Evolutionary conservation across 495 filamentous ascomycete species (phyloP).

Genomic region (Aspergillus mulundensis): DNA sequence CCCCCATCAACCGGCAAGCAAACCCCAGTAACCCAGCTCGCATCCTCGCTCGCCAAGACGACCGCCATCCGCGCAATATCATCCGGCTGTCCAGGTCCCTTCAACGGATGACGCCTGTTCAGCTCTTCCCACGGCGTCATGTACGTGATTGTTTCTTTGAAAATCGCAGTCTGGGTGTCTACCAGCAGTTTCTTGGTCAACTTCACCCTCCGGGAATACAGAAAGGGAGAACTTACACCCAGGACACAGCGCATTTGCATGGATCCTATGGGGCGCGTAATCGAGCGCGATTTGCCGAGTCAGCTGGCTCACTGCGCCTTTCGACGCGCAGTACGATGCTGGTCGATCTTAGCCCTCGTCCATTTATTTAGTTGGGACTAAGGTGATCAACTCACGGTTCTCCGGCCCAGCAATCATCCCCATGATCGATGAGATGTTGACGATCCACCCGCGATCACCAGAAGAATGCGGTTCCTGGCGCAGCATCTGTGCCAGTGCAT

Average conservation of each 20-base stretch:
- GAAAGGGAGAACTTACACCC: constrained; percentile 34
- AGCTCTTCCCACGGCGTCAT: constrained; percentile 11
- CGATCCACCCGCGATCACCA: constrained; percentile 50
- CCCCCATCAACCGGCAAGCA: constrained; percentile 46
- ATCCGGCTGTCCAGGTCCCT: constrained; percentile 37
- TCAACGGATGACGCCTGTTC: constrained; percentile 30
- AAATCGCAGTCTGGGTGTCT: constrained; percentile 28
- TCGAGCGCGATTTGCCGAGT: constrained; percentile 48
- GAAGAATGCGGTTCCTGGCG: constrained; percentile 36
- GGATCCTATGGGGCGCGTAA: constrained; percentile 46
- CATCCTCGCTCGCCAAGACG: constrained; percentile 48
- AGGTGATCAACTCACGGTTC: constrained; percentile 7
- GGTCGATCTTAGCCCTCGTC: no score
- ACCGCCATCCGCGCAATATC: constrained; percentile 47
- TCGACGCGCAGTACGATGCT: constrained; percentile 47
- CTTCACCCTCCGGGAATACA: background rate
- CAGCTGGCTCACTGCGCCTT: constrained; percentile 44
- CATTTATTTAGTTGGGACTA: no score
- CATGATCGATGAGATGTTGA: constrained; percentile 45
- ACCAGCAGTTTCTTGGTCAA: background rate
- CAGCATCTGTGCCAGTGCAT: constrained; percentile 47
- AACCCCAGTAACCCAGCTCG: constrained; percentile 37
- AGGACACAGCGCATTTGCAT: constrained; percentile 52
- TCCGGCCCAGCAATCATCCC: constrained; percentile 32
- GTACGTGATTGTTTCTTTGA: constrained; percentile 6